Evolutionary conservation across 148 eudicot genomes (phyloP).

Genomic region (Amaranthus hypochondriacus): DNA sequence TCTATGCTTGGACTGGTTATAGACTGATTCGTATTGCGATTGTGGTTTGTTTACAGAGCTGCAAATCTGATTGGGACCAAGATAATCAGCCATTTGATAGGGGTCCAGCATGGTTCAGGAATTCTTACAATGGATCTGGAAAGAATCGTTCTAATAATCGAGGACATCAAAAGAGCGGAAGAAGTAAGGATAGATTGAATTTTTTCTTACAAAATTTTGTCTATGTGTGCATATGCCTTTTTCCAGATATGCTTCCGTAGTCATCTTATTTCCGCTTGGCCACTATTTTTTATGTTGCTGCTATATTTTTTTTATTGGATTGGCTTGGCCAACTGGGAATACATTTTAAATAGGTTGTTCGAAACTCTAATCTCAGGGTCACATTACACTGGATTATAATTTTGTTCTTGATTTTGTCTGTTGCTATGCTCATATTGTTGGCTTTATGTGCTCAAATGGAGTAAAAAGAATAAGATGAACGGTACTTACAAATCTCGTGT

Average conservation of each 20-base stretch:
- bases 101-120: constrained; percentile 48
- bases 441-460: background rate
- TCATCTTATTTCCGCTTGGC: background rate
- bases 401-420: background rate
- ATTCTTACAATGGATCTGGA: constrained; percentile 34
- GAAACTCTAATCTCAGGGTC: background rate
- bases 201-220: constrained; percentile 5
- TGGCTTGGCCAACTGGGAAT: background rate
- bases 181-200: constrained; percentile 37
- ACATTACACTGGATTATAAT: background rate
- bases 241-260: background rate
- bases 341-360: background rate
- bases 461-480: background rate
- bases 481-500: background rate
- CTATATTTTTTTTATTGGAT: background rate
- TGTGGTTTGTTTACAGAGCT: constrained; percentile 38
- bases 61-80: constrained; percentile 34
- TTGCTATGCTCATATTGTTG: background rate
- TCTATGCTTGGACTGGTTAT: background rate
- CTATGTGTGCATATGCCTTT: constrained; percentile 2
- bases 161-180: constrained; percentile 24
- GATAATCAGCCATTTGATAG: constrained; percentile 36
- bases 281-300: background rate
- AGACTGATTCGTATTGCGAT: constrained; percentile 6
- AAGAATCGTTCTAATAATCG: constrained; percentile 26